These are phyloP conservation scores for Apiotrichum gamsii DNA, from an alignment of 1,284 basidiomycete genomes.

Conservation along the genomic window DNA sequence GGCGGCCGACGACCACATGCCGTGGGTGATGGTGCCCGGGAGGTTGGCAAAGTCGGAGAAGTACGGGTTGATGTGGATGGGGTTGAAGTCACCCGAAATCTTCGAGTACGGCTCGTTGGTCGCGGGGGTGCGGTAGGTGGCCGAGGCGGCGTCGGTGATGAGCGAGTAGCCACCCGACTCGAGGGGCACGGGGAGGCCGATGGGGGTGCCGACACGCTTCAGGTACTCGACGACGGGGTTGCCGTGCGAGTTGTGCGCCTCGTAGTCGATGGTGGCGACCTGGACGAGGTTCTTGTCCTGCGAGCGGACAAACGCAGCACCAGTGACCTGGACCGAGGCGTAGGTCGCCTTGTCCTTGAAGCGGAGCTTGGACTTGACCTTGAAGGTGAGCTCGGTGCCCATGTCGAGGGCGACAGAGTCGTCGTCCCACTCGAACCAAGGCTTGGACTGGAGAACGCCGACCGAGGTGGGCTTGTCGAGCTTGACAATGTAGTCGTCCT, in stretches of 20 bases:
- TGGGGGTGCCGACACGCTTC: constrained; percentile 75
- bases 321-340: constrained; percentile 72
- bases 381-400: constrained; percentile 83
- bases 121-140: constrained; percentile 67
- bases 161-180: constrained; percentile 80
- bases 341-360: constrained; percentile 89
- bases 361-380: constrained; percentile 71
- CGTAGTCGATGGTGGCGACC: constrained; percentile 81
- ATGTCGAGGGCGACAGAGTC: constrained; percentile 68
- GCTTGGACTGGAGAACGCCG: constrained; percentile 88
- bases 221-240: constrained; percentile 93
- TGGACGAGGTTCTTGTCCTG: constrained; percentile 79
- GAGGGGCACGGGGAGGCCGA: constrained; percentile 71
- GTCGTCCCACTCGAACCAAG: constrained; percentile 96
- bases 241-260: constrained; percentile 77
- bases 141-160: constrained; percentile 54
- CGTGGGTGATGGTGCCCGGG: constrained; percentile 95
- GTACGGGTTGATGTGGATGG: constrained; percentile 95
- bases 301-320: constrained; percentile 77
- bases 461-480: constrained; percentile 72
- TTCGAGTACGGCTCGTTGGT: constrained; percentile 93
- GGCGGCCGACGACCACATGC: constrained; percentile 93
- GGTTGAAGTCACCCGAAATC: constrained; percentile 91
- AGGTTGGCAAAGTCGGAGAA: constrained; percentile 90
- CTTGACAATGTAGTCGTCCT: constrained; percentile 77